Evolutionary conservation across 805 yeast genomes (phyloP), one percentile per base, ranked within the genome.

Genomic region (Nakazawaea holstii): DNA sequence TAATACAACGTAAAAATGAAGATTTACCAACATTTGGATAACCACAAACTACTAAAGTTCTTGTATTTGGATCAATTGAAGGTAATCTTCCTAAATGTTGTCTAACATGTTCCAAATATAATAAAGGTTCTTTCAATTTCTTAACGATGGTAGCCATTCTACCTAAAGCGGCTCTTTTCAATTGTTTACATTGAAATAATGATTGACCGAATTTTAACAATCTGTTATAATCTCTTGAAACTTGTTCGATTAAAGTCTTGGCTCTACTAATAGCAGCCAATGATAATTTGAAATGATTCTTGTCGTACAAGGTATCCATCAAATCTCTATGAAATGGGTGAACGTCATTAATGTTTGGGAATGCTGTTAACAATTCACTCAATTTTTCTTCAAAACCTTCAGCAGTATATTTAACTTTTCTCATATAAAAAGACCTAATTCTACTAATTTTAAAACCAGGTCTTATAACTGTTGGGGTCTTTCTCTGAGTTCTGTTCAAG

Each of bases 1-100:
- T 94, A 69, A 94, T 87, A 66, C 94, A 81, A 62, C 82, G 78
- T 68, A 94, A 77, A 70, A 94, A 94, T 13, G 97, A 89, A 11
- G 99, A 94, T 70, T 94, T 94, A 72, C 99, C 99, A 52, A 94
- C 99, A 68, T 94, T 94, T 49, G 99, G 99, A 70, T 94, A 94
- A 53, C 99, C 99, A 73, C 99, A 94, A 62, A 94, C 92, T 61
- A 94, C 77, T 58, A 94, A 74, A 24, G 99, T 94, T 75, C 99
- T 86, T 48, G 99, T 94, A 70, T 94, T 94, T 64, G 99, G 99
- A 68, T 94, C 99, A 66, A 94, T 94, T 56, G 92, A 80, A 51
- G 99, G 99, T 59, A 94, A 76, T 79, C 99, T 90, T 60, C 98
- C 97, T 73, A 94, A 79, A 73, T 94, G 99, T 74, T 94, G 99